Evolutionary conservation across 2,329 filamentous ascomycete genomes (phyloP).

Genomic region (Sclerotinia trifoliorum): DNA sequence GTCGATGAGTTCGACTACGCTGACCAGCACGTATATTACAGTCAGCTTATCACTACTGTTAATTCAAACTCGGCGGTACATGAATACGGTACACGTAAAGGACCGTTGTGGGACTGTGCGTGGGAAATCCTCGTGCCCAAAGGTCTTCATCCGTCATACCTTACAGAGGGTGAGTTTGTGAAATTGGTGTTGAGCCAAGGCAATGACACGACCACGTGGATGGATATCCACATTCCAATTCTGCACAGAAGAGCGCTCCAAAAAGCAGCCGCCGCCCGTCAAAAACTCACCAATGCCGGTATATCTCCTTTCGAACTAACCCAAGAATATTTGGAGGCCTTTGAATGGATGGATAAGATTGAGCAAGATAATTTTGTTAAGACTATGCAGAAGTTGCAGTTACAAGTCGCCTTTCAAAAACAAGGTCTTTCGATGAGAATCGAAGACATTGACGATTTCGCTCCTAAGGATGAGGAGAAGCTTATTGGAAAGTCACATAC

Average conservation of each 20-base stretch:
- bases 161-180: constrained; percentile 25
- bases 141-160: constrained; percentile 26
- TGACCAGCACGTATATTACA: constrained; percentile 18
- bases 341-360: constrained; percentile 27
- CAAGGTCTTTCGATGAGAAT: constrained; percentile 22
- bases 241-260: constrained; percentile 23
- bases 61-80: constrained; percentile 15
- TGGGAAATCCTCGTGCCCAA: constrained; percentile 23
- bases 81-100: constrained; percentile 23
- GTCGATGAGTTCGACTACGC: constrained; percentile 23
- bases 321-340: constrained; percentile 21
- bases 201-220: constrained; percentile 22
- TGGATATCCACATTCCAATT: constrained; percentile 18
- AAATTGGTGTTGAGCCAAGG: constrained; percentile 23
- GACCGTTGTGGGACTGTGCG: constrained; percentile 25
- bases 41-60: constrained; percentile 5
- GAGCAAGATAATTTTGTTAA: constrained; percentile 26
- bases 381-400: constrained; percentile 16
- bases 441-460: constrained; percentile 11
- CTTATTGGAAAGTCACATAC: constrained; percentile 15
- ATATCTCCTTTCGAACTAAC: constrained; percentile 26
- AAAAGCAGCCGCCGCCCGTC: constrained; percentile 19
- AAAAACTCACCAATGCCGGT: constrained; percentile 22
- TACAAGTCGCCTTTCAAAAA: constrained; percentile 21
- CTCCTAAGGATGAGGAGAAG: constrained; percentile 1